Conservation (phyloP, 306 rosid genomes). For the Begonia fuchsioides region DNA sequence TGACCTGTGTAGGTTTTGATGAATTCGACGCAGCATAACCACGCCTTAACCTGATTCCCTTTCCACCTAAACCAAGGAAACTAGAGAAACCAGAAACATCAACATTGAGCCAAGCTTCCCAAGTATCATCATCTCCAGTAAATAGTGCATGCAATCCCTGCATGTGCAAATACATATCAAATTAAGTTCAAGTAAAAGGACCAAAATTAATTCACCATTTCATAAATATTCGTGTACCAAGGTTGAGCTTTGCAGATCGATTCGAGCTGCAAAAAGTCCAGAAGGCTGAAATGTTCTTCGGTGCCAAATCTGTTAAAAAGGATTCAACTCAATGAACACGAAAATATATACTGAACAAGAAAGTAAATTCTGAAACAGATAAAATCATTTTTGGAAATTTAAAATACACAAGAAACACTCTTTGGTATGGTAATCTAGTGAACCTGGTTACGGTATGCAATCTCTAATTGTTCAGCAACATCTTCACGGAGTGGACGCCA, state of each 20-base stretch:
- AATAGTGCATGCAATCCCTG: slow-evolving; percentile 94
- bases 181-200: slow-evolving; percentile 2
- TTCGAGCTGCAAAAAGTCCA: slow-evolving; percentile 98
- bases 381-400: too few species aligned
- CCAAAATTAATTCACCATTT: slow-evolving; percentile 4
- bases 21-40: slow-evolving; percentile 81
- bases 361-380: too few species aligned
- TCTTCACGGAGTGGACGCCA: slow-evolving; percentile 98
- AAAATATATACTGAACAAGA: too few species aligned
- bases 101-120: slow-evolving; percentile 95
- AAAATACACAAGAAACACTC: too few species aligned
- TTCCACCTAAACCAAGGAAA: slow-evolving; percentile 42
- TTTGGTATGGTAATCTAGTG: neutral
- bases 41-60: slow-evolving; percentile 79
- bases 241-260: slow-evolving; percentile 80
- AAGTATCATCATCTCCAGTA: slow-evolving; percentile 81
- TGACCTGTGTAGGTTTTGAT: slow-evolving; percentile 72
- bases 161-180: slow-evolving; percentile 19
- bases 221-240: slow-evolving; percentile 36
- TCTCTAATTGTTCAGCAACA: slow-evolving; percentile 81
- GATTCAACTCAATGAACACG: too few species aligned
- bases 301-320: slow-evolving; percentile 60
- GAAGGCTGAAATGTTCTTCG: slow-evolving; percentile 90
- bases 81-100: slow-evolving; percentile 82
- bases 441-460: slow-evolving; percentile 74